These are phyloP conservation scores for Ogataea degrootiae DNA, from an alignment of 805 yeast genomes.

Conservation along the genomic window DNA sequence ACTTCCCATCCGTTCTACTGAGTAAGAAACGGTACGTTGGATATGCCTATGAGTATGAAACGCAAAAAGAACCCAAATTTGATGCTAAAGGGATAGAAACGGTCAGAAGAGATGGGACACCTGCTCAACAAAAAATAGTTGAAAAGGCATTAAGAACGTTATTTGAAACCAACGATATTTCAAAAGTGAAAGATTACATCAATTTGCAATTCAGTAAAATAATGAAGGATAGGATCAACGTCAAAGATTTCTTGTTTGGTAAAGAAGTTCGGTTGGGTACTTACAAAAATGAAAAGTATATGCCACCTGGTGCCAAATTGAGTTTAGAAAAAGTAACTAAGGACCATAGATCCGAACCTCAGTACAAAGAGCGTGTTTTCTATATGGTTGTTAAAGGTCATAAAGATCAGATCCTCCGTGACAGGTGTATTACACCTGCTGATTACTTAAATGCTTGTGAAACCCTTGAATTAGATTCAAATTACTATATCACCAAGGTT, in stretches of 20 bases:
- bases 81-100: constrained; percentile 98
- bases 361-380: constrained; percentile 83
- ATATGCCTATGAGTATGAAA: constrained; percentile 58
- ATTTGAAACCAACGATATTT: constrained; percentile 69
- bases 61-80: constrained; percentile 57
- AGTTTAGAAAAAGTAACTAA: constrained; percentile 56
- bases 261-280: constrained; percentile 83
- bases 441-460: constrained; percentile 47
- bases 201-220: constrained; percentile 64
- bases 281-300: constrained; percentile 63
- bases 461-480: constrained; percentile 57
- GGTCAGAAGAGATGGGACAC: constrained; percentile 89
- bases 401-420: constrained; percentile 58
- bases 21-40: constrained; percentile 94
- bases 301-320: constrained; percentile 91
- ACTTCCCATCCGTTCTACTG: constrained; percentile 76
- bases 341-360: constrained; percentile 78
- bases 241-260: constrained; percentile 87
- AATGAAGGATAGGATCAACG: constrained; percentile 52
- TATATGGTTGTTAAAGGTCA: constrained; percentile 65
- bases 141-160: constrained; percentile 63
- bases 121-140: constrained; percentile 81
- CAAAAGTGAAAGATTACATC: constrained; percentile 63
- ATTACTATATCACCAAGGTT: constrained; percentile 80
- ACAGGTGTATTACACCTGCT: constrained; percentile 75